Base-by-base conservation (phyloP, 2,329 filamentous ascomycete genomes). In the Botrytis hyacinthi region DNA sequence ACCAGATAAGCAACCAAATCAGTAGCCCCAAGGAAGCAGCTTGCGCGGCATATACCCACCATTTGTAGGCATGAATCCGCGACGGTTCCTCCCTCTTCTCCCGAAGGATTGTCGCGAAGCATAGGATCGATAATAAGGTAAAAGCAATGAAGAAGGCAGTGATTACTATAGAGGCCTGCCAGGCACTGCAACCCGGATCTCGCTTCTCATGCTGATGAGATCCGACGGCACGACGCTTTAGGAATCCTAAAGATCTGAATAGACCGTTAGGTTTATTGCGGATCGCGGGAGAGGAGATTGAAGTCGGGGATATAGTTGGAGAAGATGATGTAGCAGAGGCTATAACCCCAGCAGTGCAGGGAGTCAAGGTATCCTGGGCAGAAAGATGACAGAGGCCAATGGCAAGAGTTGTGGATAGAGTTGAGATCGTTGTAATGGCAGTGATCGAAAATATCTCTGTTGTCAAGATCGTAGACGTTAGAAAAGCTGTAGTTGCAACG, bases 91-190 rank as follows among this genome's bases (percentile, higher is more conserved):
- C 65, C 10, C 8, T 20, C 22, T 67, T 67, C 26, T 67, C 65
- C 3, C 35, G 22, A 18, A 54, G 2, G 3, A 67, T 29, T 26
- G 65, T 67, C 8, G 46, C 46, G 14, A 67, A 67, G 26, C 37
- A 40, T 0, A 67, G 65, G 7, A 67, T 67, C n/a, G 65, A 67
- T 2, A 67, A 26, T 9, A 67, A n/a, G 7, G 65, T 54, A 5
- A 67, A 67, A 8, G 65, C 46, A 32, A 67, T 67, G 14, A 48
- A 26, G 5, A 67, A 18, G 22, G 65, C 65, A 40, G 65, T 67
- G 26, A 67, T 40, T 6, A 54, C 51, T 14, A 67, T 54, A 54
- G 22, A 35, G 46, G 65, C 46, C 8, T 67, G 32, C 65, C 65
- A 67, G 16, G 32, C 46, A 40, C 20, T 4, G 6, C 65, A 67